Percentiles rank a stretch among this genome's conserved stretches.
These are phyloP conservation scores for Cerioporus squamosus DNA, from an alignment of 1,284 basidiomycete genomes.

Conservation along the genomic window DNA sequence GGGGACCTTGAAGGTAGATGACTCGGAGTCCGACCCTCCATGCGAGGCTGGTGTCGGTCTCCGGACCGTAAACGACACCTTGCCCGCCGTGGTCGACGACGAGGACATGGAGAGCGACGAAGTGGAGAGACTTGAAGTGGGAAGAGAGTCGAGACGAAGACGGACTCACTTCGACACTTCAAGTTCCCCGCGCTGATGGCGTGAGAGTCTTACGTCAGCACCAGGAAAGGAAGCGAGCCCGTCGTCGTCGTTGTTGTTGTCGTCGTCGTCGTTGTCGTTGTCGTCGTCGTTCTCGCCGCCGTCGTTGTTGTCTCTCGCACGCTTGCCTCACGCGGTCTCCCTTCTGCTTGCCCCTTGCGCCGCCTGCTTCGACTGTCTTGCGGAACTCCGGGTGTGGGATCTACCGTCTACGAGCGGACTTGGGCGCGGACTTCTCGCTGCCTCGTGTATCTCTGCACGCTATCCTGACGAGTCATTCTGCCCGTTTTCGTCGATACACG, in stretches of 20 bases:
- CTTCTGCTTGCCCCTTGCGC: no score
- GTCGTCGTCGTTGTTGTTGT: no score
- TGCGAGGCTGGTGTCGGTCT: constrained; percentile 68
- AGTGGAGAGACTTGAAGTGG: background rate
- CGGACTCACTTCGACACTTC: background rate
- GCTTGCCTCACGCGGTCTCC: no score
- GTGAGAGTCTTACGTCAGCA: no score
- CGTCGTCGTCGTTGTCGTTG: no score
- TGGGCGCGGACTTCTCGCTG: background rate
- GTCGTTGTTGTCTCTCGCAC: no score
- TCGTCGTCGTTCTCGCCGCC: background rate
- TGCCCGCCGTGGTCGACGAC: constrained; percentile 36
- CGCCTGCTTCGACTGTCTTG: no score
- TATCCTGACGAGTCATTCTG: background rate
- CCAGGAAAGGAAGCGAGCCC: no score
- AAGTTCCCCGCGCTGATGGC: no score
- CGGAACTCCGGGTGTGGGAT: background rate
- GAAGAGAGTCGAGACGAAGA: background rate
- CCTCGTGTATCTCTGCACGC: constrained; percentile 1
- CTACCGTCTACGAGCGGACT: background rate
- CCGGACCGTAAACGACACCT: constrained; percentile 77
- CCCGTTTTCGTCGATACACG: background rate
- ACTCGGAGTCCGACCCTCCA: constrained; percentile 62
- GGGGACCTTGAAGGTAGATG: constrained; percentile 56
- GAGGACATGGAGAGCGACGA: constrained; percentile 23